Base-by-base conservation (phyloP, 116 monocot genomes). In the Phalaenopsis hybrid region DNA sequence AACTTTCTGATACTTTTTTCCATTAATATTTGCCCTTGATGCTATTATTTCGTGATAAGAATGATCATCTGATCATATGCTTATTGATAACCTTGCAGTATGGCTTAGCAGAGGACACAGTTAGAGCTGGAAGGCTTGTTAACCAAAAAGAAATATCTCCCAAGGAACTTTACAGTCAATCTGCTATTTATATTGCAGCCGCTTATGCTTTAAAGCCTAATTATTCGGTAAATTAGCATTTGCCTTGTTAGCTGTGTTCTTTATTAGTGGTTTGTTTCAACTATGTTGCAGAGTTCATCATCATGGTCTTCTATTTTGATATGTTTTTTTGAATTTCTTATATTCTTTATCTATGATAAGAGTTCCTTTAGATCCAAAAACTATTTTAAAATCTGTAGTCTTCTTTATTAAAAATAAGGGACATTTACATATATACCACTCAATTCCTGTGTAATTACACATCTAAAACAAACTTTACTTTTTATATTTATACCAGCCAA, bases 161-260 rank as follows among this genome's bases (percentile, higher is more conserved):
- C 52, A 80, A 88, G 87, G 95, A 95, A 76, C 87, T 99, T 76
- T 99, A 95, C 80, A 99, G 98, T 59, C 98, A 92, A 57, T 99
- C 93, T 13, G 95, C 98, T 78, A 95, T 99, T 85, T 99, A 99
- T 84, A 95, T 95, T 90, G 95, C 95, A 79, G 93, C 95, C 87
- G 95, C 98, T 85, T 93, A 99, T 92, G 91, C 98, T 76, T 79
- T 99, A 83, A 99, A 99, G 74, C 95, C 98, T 73, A 95, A 83
- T 79, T 95, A 99, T 83, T 93, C 95, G 82, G 96, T 96, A 89
- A 77, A 63, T 78, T 80, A 57, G n/a, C 46, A 8, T 75, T 48
- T 46, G 21, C 51, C 13, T 75, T 75, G 17, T 45, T 44, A 17
- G 1, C n/a, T n/a, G n/a, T 75, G 44, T 46, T 41, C 17, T 55